Evolutionary conservation across 2,329 filamentous ascomycete species (phyloP).

Genomic region (Colletotrichum tabaci): DNA sequence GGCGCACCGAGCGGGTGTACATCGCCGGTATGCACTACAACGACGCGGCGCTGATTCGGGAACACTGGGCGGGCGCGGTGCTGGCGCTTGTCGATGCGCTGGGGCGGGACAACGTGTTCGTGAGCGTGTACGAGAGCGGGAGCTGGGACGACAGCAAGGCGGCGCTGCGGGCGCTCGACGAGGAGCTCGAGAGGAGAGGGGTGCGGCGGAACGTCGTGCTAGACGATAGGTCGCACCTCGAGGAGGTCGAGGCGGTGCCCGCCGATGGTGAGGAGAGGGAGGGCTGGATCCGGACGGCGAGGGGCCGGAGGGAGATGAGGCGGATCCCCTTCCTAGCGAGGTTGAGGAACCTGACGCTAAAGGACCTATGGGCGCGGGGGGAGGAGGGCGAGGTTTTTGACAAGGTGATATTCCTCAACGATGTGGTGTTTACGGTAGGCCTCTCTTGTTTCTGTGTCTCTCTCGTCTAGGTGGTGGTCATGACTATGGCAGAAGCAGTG

Average conservation of each 20-base stretch:
- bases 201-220: constrained; percentile 70
- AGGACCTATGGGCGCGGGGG: constrained; percentile 68
- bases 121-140: constrained; percentile 78
- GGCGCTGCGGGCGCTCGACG: constrained; percentile 70
- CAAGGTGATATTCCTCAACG: constrained; percentile 74
- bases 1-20: constrained; percentile 66
- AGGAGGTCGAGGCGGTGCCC: constrained; percentile 61
- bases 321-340: constrained; percentile 79
- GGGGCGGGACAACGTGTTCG: constrained; percentile 76
- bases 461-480: constrained; percentile 2
- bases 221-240: constrained; percentile 71
- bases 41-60: constrained; percentile 71
- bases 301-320: constrained; percentile 68
- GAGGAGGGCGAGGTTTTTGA: constrained; percentile 68
- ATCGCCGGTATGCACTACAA: constrained; percentile 81
- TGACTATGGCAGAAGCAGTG: not conserved
- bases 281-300: constrained; percentile 76
- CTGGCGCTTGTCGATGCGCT: constrained; percentile 69
- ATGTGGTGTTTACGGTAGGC: constrained; percentile 72
- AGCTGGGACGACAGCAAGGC: constrained; percentile 79
- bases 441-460: not conserved
- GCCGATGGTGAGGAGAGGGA: constrained; percentile 52
- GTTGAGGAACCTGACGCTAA: constrained; percentile 75
- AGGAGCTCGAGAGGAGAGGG: constrained; percentile 64
- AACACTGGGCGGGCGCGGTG: constrained; percentile 75